phyloP scores from a whole-genome alignment of 2,329 filamentous ascomycete genomes.

The Diaporthe vaccinii region DNA sequence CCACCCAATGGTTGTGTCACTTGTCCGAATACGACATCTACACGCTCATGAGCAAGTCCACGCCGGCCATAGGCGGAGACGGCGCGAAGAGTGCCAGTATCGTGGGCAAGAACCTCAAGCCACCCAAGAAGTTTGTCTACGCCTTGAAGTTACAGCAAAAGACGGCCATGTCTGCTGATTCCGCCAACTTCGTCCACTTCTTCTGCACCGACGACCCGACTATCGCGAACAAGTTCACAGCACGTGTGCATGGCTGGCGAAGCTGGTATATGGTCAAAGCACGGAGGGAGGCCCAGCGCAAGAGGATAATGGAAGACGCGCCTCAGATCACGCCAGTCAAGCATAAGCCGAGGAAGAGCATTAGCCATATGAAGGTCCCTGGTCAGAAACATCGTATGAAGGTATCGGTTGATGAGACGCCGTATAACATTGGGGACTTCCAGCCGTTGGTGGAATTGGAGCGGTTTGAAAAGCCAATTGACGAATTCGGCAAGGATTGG shows the following conservation, averaged over 20 bases:
- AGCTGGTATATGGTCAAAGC: constrained; percentile 88
- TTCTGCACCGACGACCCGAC: constrained; percentile 83
- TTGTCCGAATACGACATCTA: constrained; percentile 95
- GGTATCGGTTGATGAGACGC: constrained; percentile 62
- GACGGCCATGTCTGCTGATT: constrained; percentile 83
- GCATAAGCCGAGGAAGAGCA: constrained; percentile 48
- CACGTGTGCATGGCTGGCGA: constrained; percentile 83
- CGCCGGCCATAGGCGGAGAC: constrained; percentile 55
- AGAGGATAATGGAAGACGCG: constrained; percentile 47
- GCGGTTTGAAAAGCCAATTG: constrained; percentile 67
- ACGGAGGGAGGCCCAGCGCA: constrained; percentile 46
- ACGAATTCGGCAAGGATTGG: constrained; percentile 63
- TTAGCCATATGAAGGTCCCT: constrained; percentile 48
- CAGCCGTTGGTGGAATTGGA: constrained; percentile 76
- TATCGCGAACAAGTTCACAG: constrained; percentile 77
- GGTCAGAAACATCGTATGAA: constrained; percentile 52
- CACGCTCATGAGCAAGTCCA: constrained; percentile 66
- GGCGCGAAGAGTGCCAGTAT: constrained; percentile 61
- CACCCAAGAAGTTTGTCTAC: constrained; percentile 88
- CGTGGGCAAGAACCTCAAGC: constrained; percentile 75
- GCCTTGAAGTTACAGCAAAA: constrained; percentile 95
- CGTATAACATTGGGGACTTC: constrained; percentile 76
- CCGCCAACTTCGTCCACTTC: constrained; percentile 91
- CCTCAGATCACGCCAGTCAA: constrained; percentile 48
- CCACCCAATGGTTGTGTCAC: constrained; percentile 81